Evolutionary conservation across 306 rosid genomes (phyloP).

Genomic region (Trifolium pratense): DNA sequence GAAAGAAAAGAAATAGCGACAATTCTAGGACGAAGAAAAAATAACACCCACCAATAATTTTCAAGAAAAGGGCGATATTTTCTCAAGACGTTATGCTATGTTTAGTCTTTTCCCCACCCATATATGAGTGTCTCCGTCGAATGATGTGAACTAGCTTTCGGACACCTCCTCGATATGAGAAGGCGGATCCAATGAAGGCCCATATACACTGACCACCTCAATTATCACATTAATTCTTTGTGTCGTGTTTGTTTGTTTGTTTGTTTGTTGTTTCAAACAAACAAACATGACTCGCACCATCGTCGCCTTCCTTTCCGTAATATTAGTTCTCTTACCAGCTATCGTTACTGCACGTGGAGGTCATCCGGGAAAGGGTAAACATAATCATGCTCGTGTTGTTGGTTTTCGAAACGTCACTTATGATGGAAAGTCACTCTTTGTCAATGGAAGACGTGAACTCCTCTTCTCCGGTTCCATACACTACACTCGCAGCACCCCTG

Average conservation of each 20-base stretch:
- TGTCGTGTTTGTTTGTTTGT: neutral
- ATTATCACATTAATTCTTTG: neutral
- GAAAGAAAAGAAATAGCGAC: neutral
- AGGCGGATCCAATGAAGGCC: conserved; percentile 30
- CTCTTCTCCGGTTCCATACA: conserved; percentile 88
- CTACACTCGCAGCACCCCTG: conserved; percentile 78
- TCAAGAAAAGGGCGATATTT: neutral
- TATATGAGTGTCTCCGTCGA: neutral
- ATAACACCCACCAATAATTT: neutral
- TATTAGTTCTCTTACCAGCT: conserved; percentile 27
- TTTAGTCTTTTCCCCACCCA: neutral
- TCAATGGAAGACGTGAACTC: conserved; percentile 68
- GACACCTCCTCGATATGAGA: conserved; percentile 34
- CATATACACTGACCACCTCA: neutral
- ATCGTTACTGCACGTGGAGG: neutral
- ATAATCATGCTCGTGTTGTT: neutral
- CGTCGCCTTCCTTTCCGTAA: conserved; percentile 32
- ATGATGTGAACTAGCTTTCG: conserved; percentile 5
- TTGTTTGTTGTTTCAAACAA: no score
- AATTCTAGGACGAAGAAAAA: neutral
- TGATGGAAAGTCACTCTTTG: conserved; percentile 50
- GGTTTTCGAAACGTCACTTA: conserved; percentile 50
- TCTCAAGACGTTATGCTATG: neutral
- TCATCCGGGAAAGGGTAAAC: neutral
- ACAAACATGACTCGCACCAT: neutral